Conservation (phyloP, 2,329 filamentous ascomycete genomes). For the Cladosporium colombiae region DNA sequence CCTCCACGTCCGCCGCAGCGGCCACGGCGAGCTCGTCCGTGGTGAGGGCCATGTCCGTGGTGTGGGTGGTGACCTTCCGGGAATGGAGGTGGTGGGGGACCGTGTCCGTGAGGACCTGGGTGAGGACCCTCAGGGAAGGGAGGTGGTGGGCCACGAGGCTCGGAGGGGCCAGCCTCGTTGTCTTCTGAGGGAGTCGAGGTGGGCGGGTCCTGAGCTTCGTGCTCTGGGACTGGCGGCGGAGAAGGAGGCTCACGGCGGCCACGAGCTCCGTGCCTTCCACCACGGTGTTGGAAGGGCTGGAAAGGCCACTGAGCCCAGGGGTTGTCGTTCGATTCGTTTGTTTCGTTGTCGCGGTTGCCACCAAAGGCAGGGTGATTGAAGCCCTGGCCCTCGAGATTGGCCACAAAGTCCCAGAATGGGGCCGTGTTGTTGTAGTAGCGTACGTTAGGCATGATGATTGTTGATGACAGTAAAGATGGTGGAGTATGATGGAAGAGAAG, state of each 20-base stretch:
- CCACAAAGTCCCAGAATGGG: slow-evolving; percentile 59
- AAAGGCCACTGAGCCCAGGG: slow-evolving; percentile 39
- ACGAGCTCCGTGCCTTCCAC: slow-evolving; percentile 13
- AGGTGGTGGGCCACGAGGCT: slow-evolving; percentile 28
- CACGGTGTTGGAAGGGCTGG: slow-evolving; percentile 34
- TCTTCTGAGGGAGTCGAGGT: slow-evolving; percentile 24
- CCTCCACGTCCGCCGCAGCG: slow-evolving; percentile 34
- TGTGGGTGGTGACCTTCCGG: slow-evolving; percentile 20
- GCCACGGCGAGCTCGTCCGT: slow-evolving; percentile 19
- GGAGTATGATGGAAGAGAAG: neutral
- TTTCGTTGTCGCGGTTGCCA: slow-evolving; percentile 36
- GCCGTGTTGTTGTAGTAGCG: slow-evolving; percentile 55
- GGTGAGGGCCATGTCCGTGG: slow-evolving; percentile 24
- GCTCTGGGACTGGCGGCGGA: slow-evolving; percentile 29
- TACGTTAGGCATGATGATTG: slow-evolving; percentile 53
- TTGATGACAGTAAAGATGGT: neutral
- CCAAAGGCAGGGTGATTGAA: slow-evolving; percentile 44
- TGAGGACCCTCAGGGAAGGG: slow-evolving; percentile 24
- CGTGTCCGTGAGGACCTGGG: slow-evolving; percentile 18
- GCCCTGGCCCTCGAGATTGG: slow-evolving; percentile 51
- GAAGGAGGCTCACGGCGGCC: slow-evolving; percentile 31
- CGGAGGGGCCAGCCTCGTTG: slow-evolving; percentile 28
- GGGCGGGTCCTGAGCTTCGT: slow-evolving; percentile 25
- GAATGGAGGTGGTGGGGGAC: slow-evolving; percentile 26
- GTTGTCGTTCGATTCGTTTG: slow-evolving; percentile 24